Conservation (phyloP, 805 yeast genomes). For the Schizosaccharomyces osmophilus region DNA sequence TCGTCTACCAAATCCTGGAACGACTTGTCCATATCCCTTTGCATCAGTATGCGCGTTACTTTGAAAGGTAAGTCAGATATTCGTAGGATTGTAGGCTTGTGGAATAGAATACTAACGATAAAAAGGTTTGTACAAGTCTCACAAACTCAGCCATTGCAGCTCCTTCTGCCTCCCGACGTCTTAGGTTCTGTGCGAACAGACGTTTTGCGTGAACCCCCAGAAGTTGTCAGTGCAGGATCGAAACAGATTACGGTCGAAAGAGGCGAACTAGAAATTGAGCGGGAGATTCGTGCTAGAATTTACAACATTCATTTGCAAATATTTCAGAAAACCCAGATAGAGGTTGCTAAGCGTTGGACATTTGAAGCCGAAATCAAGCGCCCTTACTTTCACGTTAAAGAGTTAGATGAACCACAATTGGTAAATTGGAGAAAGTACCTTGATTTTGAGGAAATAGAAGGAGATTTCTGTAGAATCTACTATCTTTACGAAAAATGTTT, state of each 20-base stretch:
- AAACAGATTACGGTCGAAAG: conserved; percentile 2
- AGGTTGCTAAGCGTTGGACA: conserved; percentile 40
- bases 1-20: conserved; percentile 21
- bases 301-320: conserved; percentile 22
- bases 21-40: conserved; percentile 29
- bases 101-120: neutral
- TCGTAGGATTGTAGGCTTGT: too few species aligned
- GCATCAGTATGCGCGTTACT: conserved; percentile 67
- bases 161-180: conserved; percentile 12
- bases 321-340: conserved; percentile 24
- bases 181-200: neutral
- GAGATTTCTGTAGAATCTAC: conserved; percentile 13
- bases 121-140: conserved; percentile 11
- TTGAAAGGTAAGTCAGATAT: conserved; percentile 15
- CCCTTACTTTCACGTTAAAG: conserved; percentile 29
- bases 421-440: conserved; percentile 41
- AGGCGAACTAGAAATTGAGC: conserved; percentile 14
- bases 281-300: conserved; percentile 19
- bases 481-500: conserved; percentile 49
- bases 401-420: conserved; percentile 21
- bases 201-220: conserved; percentile 1
- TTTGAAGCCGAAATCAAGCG: conserved; percentile 43
- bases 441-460: conserved; percentile 23
- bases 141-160: conserved; percentile 15
- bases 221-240: conserved; percentile 10